A percentile compares a stretch with the other conserved stretches of the same genome.
Conservation (phyloP, 192 early-diverging fungal genomes). For the Coemansia sp. region DNA sequence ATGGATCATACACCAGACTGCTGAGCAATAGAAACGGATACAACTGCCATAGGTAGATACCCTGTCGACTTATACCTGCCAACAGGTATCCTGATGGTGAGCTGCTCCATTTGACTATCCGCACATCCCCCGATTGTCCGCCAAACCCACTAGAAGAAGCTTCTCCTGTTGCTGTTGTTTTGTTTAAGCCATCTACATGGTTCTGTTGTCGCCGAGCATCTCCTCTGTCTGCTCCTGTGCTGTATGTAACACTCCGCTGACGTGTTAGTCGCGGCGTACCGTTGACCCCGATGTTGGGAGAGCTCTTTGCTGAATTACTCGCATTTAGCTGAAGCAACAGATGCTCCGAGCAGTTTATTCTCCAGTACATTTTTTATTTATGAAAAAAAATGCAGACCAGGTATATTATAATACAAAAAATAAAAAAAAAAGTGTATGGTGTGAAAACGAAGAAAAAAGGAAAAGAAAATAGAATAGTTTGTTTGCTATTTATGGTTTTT, state of each 20-base stretch:
- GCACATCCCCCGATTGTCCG: not conserved
- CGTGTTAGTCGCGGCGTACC: conserved; percentile 1
- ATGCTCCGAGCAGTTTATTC: conserved; percentile 47
- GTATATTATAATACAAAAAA: conserved; percentile 2
- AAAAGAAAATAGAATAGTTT: no score
- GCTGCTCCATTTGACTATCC: conserved; percentile 26
- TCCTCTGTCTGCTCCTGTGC: conserved; percentile 3
- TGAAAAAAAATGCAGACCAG: no score
- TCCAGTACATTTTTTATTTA: conserved; percentile 46
- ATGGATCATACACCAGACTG: conserved; percentile 30
- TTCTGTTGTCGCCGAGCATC: not conserved
- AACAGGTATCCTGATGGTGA: conserved; percentile 32
- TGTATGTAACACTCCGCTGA: conserved; percentile 43
- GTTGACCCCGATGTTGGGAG: not conserved
- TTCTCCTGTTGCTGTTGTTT: not conserved
- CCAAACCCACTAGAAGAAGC: not conserved
- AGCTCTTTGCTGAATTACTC: not conserved
- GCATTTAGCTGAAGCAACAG: conserved; percentile 29
- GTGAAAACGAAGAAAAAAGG: no score
- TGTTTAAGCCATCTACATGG: not conserved
- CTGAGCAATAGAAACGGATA: conserved; percentile 48
- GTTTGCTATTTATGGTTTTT: no score
- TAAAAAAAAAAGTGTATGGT: not conserved
- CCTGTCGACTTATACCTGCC: conserved; percentile 28
- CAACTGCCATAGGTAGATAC: conserved; percentile 46